Percentiles rank a stretch among this genome's conserved stretches.
These are phyloP conservation scores for Starmera amethionina DNA, from an alignment of 805 yeast genomes.

Conservation along the genomic window DNA sequence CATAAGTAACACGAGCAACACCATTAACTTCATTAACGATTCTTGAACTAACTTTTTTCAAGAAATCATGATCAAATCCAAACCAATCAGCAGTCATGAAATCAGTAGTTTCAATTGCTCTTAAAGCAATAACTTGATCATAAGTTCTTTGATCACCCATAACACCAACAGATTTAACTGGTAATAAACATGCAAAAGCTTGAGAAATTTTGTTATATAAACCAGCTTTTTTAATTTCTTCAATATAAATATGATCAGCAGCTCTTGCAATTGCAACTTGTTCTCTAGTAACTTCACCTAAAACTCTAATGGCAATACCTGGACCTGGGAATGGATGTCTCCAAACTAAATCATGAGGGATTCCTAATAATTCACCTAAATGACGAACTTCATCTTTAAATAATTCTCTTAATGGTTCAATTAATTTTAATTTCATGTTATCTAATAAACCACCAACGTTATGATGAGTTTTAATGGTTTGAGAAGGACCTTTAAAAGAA, in stretches of 20 bases:
- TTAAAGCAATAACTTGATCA: conserved; percentile 97
- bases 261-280: conserved; percentile 96
- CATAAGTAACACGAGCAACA: conserved; percentile 98
- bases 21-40: conserved; percentile 98
- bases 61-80: conserved; percentile 83
- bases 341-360: conserved; percentile 96
- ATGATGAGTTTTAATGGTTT: conserved; percentile 98
- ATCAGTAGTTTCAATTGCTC: conserved; percentile 96
- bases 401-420: conserved; percentile 96
- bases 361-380: conserved; percentile 88
- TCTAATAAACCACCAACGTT: conserved; percentile 97
- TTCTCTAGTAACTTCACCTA: conserved; percentile 90
- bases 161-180: conserved; percentile 98
- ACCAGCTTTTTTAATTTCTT: conserved; percentile 91
- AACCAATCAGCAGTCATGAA: conserved; percentile 99
- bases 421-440: conserved; percentile 95
- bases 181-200: conserved; percentile 94
- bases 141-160: conserved; percentile 99
- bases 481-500: conserved; percentile 99
- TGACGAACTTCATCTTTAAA: conserved; percentile 98
- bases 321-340: conserved; percentile 99
- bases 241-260: conserved; percentile 93
- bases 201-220: conserved; percentile 88
- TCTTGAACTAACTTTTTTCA: conserved; percentile 89
- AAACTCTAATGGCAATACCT: conserved; percentile 96